A percentile compares a stretch with the other conserved stretches of the same genome.
These are phyloP conservation scores for Apiospora rasikravindrae DNA, from an alignment of 2,329 filamentous ascomycete genomes.

Conservation along the genomic window DNA sequence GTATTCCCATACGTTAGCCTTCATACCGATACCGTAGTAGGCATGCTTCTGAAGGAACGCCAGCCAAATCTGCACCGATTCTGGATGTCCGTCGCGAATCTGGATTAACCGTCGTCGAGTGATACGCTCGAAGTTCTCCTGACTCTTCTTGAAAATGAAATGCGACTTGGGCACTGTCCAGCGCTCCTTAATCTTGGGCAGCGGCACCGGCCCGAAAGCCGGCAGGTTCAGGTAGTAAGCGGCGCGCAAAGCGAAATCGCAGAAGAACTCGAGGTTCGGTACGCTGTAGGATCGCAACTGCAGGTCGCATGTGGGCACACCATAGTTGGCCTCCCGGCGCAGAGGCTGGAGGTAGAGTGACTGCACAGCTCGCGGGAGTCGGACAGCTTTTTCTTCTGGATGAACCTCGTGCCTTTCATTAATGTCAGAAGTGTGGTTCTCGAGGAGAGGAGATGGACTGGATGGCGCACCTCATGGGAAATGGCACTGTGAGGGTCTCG, in stretches of 20 bases:
- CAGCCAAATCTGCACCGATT: constrained; percentile 89
- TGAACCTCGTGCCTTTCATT: constrained; percentile 9
- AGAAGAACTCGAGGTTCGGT: constrained; percentile 90
- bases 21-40: constrained; percentile 97
- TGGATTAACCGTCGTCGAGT: constrained; percentile 87
- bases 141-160: constrained; percentile 96
- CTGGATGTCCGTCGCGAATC: constrained; percentile 88
- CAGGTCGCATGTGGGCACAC: constrained; percentile 85
- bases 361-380: constrained; percentile 80
- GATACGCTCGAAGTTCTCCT: constrained; percentile 96
- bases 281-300: constrained; percentile 91
- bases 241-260: constrained; percentile 91
- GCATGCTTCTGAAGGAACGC: constrained; percentile 91
- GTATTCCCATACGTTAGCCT: constrained; percentile 95
- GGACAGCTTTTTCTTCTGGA: constrained; percentile 40
- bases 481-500: constrained; percentile 15
- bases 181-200: constrained; percentile 85
- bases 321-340: constrained; percentile 73
- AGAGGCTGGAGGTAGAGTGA: constrained; percentile 86
- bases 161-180: constrained; percentile 91
- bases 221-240: constrained; percentile 93
- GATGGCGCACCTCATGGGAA: constrained; percentile 20
- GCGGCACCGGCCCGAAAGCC: constrained; percentile 81
- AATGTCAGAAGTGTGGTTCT: background rate
- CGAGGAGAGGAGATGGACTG: background rate